Base-by-base conservation (phyloP, 169 alveolate genomes). In the Cytauxzoon felis region DNA sequence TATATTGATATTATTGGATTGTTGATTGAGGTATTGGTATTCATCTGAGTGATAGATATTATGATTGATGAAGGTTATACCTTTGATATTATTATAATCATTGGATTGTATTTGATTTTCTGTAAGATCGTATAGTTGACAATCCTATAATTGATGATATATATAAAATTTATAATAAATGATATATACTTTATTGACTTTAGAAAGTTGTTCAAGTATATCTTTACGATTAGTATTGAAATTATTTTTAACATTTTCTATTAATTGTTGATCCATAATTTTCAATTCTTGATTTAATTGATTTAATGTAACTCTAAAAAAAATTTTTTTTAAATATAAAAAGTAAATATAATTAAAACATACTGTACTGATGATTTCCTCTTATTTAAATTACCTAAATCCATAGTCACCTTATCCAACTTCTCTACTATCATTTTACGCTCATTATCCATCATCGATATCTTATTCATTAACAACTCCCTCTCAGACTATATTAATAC, bases 91-190 rank as follows among this genome's bases (percentile, higher is more conserved):
- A 30, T 29, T 40, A 27, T 40, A 4, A 24, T 62, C 73, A n/a
- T n/a, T n/a, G n/a, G n/a, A n/a, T n/a, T n/a, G n/a, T n/a, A n/a
- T n/a, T n/a, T n/a, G n/a, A n/a, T 48, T 63, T 19, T 49, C 47
- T 16, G 29, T 62, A 23, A 33, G 32, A 9, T 21, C 3, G 32
- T 51, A 33, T 26, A 62, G 73, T 19, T 62, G 49, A 9, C 64
- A 24, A 52, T 62, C 73, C 62, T 50, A 18, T 63, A 50, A 33
- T 61, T 62, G 73, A 30, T 50, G 50, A n/a, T 63, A 32, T 6
- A 30, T 2, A 9, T n/a, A n/a, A n/a, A n/a, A n/a, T n/a, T n/a
- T n/a, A n/a, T n/a, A n/a, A 29, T 26, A 43, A 5, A 43, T 26
- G 51, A 29, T 21, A 29, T 3, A 0, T 50, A 50, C 60, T 32